These are phyloP conservation scores for Xerocomellus dryophilus DNA, from an alignment of 768 basidiomycete genomes.

Conservation along the genomic window DNA sequence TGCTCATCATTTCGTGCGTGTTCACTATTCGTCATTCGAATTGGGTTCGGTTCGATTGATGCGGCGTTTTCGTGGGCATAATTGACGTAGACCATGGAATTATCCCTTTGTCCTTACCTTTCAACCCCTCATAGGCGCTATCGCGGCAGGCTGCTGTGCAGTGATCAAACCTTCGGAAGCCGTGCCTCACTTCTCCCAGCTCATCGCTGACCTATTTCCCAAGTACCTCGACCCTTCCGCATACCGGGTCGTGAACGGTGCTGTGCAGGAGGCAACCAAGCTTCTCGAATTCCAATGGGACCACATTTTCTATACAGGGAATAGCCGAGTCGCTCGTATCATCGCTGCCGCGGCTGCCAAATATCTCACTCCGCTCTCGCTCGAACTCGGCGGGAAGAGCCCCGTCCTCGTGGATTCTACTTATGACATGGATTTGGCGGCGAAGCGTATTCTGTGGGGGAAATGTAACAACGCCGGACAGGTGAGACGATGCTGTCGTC, in stretches of 20 bases:
- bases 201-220: conserved; percentile 54
- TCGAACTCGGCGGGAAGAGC: conserved; percentile 41
- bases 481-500: conserved; percentile 26
- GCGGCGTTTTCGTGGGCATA: background rate
- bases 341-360: conserved; percentile 26
- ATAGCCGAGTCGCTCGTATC: conserved; percentile 25
- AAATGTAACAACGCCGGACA: conserved; percentile 68
- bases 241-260: conserved; percentile 53
- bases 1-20: conserved; percentile 56
- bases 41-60: background rate
- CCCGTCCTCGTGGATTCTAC: conserved; percentile 45
- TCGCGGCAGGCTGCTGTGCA: conserved; percentile 69
- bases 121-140: conserved; percentile 64
- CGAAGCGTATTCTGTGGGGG: conserved; percentile 64
- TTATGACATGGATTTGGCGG: conserved; percentile 47
- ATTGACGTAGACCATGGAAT: conserved; percentile 56
- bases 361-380: conserved; percentile 34
- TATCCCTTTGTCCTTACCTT: conserved; percentile 56
- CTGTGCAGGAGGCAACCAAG: conserved; percentile 37
- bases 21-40: background rate
- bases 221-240: conserved; percentile 52
- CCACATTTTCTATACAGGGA: conserved; percentile 40
- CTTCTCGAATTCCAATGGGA: conserved; percentile 32
- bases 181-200: conserved; percentile 43
- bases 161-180: conserved; percentile 66